Percentiles rank a stretch among this genome's conserved stretches.
Conservation (phyloP, 768 basidiomycete species). For the Trametes cinnabarina region DNA sequence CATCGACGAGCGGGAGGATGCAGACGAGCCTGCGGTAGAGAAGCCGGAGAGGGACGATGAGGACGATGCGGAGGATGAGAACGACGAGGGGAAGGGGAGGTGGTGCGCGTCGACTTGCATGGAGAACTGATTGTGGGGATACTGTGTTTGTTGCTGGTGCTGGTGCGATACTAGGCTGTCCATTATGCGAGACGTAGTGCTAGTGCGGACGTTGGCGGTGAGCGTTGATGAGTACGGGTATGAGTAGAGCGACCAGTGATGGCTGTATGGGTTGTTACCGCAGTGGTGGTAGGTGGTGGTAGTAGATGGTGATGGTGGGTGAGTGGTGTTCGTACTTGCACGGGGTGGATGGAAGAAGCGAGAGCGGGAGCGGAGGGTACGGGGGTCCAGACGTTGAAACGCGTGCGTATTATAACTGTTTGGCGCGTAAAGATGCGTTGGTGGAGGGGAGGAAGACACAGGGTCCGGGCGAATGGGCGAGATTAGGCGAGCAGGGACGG, state of each 20-base stretch:
- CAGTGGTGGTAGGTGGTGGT: not conserved
- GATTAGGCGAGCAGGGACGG: not conserved
- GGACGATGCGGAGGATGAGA: not conserved
- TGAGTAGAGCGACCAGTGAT: too few species aligned
- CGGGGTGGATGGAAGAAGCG: not conserved
- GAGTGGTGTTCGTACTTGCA: not conserved
- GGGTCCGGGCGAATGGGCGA: not conserved
- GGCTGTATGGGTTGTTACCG: too few species aligned
- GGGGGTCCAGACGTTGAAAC: not conserved
- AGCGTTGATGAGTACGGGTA: not conserved
- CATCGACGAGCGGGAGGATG: not conserved
- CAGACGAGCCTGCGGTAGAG: not conserved
- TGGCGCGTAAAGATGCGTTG: not conserved
- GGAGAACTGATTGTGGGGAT: not conserved
- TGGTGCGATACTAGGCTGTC: conserved; percentile 18
- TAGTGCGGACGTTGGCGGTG: not conserved
- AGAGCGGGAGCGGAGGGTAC: not conserved
- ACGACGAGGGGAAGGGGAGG: not conserved
- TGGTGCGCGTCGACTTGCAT: not conserved
- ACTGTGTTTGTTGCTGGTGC: not conserved
- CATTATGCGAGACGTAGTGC: conserved; percentile 16
- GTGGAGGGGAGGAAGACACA: not conserved
- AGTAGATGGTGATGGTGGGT: not conserved
- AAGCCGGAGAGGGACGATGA: not conserved
- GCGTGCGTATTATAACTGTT: not conserved